These are phyloP conservation scores for Gossypium longicalyx DNA, from an alignment of 345 rosid genomes.

Conservation along the genomic window DNA sequence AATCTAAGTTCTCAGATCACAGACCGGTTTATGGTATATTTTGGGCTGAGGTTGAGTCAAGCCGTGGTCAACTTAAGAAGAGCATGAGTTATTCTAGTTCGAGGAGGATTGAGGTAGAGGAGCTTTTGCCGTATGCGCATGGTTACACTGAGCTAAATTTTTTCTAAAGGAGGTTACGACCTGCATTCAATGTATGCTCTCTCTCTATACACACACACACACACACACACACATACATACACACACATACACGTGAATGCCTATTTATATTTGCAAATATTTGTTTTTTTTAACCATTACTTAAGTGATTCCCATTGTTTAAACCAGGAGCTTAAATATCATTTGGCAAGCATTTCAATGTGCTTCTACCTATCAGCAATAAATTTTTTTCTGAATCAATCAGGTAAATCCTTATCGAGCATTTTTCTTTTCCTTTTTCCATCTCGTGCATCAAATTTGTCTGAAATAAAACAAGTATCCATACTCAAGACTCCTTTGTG, in stretches of 20 bases:
- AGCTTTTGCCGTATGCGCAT: conserved; percentile 78
- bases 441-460: conserved; percentile 12
- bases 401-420: conserved; percentile 18
- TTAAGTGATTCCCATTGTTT: too few relatives aligned
- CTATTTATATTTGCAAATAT: too few relatives aligned
- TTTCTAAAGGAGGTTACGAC: conserved; percentile 39
- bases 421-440: conserved; percentile 13
- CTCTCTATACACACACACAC: neutral
- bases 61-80: conserved; percentile 65
- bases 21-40: conserved; percentile 95
- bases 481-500: conserved; percentile 14
- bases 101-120: conserved; percentile 81
- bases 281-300: too few relatives aligned
- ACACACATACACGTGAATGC: too few relatives aligned
- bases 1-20: conserved; percentile 94
- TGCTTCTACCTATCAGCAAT: conserved; percentile 20
- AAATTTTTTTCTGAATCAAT: conserved; percentile 18
- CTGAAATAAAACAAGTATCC: neutral
- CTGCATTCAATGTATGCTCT: conserved; percentile 20
- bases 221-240: neutral
- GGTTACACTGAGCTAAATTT: conserved; percentile 95
- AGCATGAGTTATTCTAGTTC: conserved; percentile 68
- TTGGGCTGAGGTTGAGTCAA: conserved; percentile 87
- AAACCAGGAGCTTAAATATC: too few relatives aligned
- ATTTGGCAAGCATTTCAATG: conserved; percentile 1